A percentile compares a stretch with the other conserved stretches of the same genome.
phyloP scores from a whole-genome alignment of 257 asterid genomes.

The Solanum gracilifrons region DNA sequence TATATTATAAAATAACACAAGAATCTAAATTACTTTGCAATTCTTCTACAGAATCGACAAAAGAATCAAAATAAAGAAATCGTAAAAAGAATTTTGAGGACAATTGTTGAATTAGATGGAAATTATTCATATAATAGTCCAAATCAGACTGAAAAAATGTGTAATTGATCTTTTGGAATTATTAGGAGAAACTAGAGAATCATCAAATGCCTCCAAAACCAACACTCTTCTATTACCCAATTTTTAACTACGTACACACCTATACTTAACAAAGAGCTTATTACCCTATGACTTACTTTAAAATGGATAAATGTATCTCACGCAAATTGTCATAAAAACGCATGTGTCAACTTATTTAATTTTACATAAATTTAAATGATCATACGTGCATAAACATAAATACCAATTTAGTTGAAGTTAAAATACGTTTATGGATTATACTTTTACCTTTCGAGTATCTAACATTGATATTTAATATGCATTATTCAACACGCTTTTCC shows the following conservation, averaged over 20 bases:
- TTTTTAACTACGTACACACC: not conserved
- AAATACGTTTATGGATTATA: too few relatives aligned
- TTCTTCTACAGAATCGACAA: not conserved
- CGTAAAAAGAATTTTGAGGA: not conserved
- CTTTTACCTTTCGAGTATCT: not conserved
- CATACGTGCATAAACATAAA: not conserved
- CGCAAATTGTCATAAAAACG: fast-evolving
- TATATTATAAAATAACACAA: not conserved
- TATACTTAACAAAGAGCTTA: too few relatives aligned
- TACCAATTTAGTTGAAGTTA: not conserved
- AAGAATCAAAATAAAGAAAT: not conserved
- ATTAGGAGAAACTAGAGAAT: not conserved
- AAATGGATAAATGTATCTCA: too few relatives aligned
- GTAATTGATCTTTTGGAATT: not conserved
- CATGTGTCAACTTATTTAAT: too few relatives aligned
- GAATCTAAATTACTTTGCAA: not conserved
- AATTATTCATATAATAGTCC: not conserved
- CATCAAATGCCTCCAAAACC: not conserved
- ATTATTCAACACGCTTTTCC: not conserved
- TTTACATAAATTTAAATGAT: too few relatives aligned
- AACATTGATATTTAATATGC: not conserved
- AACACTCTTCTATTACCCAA: not conserved
- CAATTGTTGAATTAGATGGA: not conserved
- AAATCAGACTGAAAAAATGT: not conserved
- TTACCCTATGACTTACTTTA: too few relatives aligned